These are phyloP conservation scores for Psilocybe mexicana DNA, from an alignment of 1,284 basidiomycete genomes.

Conservation along the genomic window DNA sequence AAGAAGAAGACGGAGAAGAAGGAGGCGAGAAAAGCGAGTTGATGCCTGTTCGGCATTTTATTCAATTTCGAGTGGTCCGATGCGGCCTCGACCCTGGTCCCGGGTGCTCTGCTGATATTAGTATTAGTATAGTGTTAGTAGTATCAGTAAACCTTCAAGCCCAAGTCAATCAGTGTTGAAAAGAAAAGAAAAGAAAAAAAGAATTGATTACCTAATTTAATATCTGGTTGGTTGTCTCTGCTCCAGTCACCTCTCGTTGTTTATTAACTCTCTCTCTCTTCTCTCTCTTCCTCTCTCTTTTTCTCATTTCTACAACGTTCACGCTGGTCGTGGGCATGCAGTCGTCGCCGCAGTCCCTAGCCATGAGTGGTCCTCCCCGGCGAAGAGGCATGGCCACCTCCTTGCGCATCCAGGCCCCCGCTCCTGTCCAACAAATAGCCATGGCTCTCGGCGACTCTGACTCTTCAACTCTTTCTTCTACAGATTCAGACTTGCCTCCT, in stretches of 20 bases:
- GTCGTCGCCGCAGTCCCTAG: constrained; percentile 29
- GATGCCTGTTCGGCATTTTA: constrained; percentile 46
- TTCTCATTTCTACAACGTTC: constrained; percentile 18
- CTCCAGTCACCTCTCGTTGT: neutral
- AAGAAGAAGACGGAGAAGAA: constrained; percentile 47
- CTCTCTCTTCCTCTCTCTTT: constrained; percentile 16
- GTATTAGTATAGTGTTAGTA: neutral
- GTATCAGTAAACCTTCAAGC: no score
- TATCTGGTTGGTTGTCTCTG: neutral
- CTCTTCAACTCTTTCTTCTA: constrained; percentile 52
- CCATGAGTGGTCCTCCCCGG: constrained; percentile 39
- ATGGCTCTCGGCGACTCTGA: constrained; percentile 49
- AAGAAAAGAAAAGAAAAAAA: neutral
- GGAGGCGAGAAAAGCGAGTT: constrained; percentile 53
- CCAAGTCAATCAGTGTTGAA: no score
- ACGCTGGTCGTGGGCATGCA: constrained; percentile 29
- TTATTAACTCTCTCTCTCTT: constrained; percentile 1
- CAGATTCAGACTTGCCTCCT: constrained; percentile 44
- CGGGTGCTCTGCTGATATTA: constrained; percentile 3
- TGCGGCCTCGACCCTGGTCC: constrained; percentile 4
- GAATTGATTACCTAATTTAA: neutral
- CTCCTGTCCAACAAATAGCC: constrained; percentile 46
- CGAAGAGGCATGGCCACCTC: constrained; percentile 57
- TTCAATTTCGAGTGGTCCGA: constrained; percentile 10
- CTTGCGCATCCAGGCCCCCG: constrained; percentile 60